Conservation (phyloP, 192 early-diverging fungal species). For the Backusella psychrophila region DNA sequence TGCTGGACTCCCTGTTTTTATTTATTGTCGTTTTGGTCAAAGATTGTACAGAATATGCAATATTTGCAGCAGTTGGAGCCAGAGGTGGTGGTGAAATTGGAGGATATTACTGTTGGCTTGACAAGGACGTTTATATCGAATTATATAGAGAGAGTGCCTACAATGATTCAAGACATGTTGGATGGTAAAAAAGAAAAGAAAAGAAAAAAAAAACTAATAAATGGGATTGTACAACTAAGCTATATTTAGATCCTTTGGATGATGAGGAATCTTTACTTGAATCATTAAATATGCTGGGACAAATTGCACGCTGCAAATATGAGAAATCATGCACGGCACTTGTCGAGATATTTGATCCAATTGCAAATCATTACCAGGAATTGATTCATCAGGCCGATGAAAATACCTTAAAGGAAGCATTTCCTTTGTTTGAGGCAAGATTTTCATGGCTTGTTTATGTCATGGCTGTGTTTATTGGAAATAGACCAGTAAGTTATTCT, state of each 20-base stretch:
- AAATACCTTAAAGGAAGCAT: constrained; percentile 40
- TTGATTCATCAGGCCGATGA: constrained; percentile 21
- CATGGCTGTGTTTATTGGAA: constrained; percentile 64
- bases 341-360: constrained; percentile 52
- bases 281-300: constrained; percentile 67
- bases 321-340: constrained; percentile 52
- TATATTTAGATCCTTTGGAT: constrained; percentile 53
- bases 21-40: constrained; percentile 85
- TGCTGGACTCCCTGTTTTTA: constrained; percentile 67
- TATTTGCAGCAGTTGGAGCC: constrained; percentile 40
- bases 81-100: constrained; percentile 41
- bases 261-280: constrained; percentile 68
- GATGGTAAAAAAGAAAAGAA: constrained; percentile 46
- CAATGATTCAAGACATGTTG: constrained; percentile 47
- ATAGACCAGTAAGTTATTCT: constrained; percentile 50
- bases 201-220: not conserved
- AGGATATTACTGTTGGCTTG: constrained; percentile 47
- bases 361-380: constrained; percentile 59
- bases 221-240: not conserved
- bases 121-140: constrained; percentile 49
- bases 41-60: constrained; percentile 61
- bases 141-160: constrained; percentile 48
- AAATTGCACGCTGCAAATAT: constrained; percentile 69
- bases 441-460: constrained; percentile 83
- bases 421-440: constrained; percentile 56